phyloP scores from a whole-genome alignment of 495 filamentous ascomycete species.

The Filosporella fistucella region DNA sequence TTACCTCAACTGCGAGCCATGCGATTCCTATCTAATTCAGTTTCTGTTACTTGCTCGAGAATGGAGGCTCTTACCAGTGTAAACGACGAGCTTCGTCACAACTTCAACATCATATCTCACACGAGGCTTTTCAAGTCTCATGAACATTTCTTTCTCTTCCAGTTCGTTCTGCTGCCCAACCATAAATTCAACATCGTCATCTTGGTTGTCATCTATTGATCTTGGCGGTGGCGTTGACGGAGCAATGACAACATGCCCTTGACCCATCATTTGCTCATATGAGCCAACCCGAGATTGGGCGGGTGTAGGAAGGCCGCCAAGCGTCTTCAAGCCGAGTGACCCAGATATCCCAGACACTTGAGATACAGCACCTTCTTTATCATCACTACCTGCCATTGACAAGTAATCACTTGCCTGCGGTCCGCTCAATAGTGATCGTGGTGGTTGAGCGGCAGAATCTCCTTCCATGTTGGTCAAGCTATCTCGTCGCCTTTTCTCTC shows the following conservation, averaged over 20 bases:
- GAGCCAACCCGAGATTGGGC: slow-evolving; percentile 41
- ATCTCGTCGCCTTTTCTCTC: slow-evolving; percentile 75
- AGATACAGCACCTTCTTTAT: slow-evolving; percentile 15
- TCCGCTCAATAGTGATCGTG: not conserved
- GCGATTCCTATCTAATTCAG: slow-evolving; percentile 49
- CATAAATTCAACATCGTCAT: slow-evolving; percentile 26
- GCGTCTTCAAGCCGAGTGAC: not conserved
- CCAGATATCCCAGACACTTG: slow-evolving; percentile 23
- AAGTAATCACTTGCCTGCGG: slow-evolving; percentile 1
- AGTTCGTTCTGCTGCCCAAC: slow-evolving; percentile 43
- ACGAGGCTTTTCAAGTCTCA: slow-evolving; percentile 75
- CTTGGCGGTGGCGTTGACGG: slow-evolving; percentile 31
- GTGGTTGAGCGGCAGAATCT: slow-evolving; percentile 1
- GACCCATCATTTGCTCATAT: slow-evolving; percentile 69
- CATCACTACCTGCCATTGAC: not conserved
- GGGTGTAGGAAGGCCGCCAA: slow-evolving; percentile 18
- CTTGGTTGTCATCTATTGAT: slow-evolving; percentile 22
- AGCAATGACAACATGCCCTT: slow-evolving; percentile 38
- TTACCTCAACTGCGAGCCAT: slow-evolving; percentile 64
- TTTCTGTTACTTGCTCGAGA: not conserved
- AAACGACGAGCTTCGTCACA: slow-evolving; percentile 92
- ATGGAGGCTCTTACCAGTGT: slow-evolving; percentile 82
- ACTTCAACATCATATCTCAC: slow-evolving; percentile 97
- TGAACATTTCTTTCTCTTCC: slow-evolving; percentile 78
- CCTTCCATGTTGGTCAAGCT: slow-evolving; percentile 32